Evolutionary conservation across 345 rosid species (phyloP).

Genomic region (Hypericum perforatum): DNA sequence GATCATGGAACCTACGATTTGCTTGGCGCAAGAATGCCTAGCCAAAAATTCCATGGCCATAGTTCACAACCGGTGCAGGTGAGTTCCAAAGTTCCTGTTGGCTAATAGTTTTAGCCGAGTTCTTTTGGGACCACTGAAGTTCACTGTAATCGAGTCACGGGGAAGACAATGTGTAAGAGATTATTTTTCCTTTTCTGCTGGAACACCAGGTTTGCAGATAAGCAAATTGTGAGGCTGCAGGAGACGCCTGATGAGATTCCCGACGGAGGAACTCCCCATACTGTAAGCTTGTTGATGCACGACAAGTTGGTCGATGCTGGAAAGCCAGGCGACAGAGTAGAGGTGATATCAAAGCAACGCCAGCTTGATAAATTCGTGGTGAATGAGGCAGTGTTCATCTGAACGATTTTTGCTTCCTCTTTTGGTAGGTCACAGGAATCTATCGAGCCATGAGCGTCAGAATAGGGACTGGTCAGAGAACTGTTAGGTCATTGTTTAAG

Average conservation of each 20-base stretch:
- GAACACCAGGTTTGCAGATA: slow-evolving; percentile 73
- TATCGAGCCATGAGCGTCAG: slow-evolving; percentile 95
- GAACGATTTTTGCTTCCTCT: slow-evolving; percentile 10
- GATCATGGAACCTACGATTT: slow-evolving; percentile 65
- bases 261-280: slow-evolving; percentile 96
- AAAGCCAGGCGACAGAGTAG: slow-evolving; percentile 97
- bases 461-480: slow-evolving; percentile 75
- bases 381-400: not conserved
- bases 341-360: slow-evolving; percentile 32
- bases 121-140: not conserved
- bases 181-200: slow-evolving; percentile 1
- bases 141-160: too few relatives aligned
- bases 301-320: slow-evolving; percentile 91
- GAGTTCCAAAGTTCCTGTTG: slow-evolving; percentile 2
- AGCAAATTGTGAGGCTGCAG: slow-evolving; percentile 98
- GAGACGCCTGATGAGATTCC: slow-evolving; percentile 98
- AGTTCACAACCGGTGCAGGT: slow-evolving; percentile 97
- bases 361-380: not conserved
- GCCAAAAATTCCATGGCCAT: slow-evolving; percentile 84
- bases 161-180: too few relatives aligned
- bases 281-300: slow-evolving; percentile 94
- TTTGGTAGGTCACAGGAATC: slow-evolving; percentile 70
- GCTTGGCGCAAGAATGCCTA: slow-evolving; percentile 73
- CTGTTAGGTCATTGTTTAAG: slow-evolving; percentile 93
- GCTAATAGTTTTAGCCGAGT: not conserved